Percentiles rank a stretch among this genome's conserved stretches.
phyloP scores from a whole-genome alignment of 2,329 filamentous ascomycete genomes.

The Amphichorda felina region DNA sequence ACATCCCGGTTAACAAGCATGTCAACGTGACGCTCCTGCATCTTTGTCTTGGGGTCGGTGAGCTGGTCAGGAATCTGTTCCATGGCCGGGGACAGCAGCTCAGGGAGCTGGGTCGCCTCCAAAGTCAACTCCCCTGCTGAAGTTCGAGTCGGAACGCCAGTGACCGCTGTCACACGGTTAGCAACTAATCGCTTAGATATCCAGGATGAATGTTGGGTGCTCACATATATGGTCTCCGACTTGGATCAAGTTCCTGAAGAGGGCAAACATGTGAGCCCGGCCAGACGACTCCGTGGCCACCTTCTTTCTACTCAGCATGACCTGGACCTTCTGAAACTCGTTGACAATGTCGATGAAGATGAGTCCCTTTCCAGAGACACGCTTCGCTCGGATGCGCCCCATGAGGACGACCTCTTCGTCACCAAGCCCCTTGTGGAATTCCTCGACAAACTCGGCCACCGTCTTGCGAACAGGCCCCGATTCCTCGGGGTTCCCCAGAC shows the following conservation, averaged over 20 bases:
- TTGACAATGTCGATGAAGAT: constrained; percentile 74
- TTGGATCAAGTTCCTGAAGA: constrained; percentile 54
- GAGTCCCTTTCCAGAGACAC: constrained; percentile 63
- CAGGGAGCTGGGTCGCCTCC: constrained; percentile 53
- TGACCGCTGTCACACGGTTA: constrained; percentile 44
- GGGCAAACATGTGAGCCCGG: constrained; percentile 34
- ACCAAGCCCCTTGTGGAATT: constrained; percentile 12
- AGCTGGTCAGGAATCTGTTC: constrained; percentile 66
- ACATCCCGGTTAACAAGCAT: constrained; percentile 63
- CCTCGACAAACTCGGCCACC: constrained; percentile 20
- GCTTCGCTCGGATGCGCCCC: constrained; percentile 64
- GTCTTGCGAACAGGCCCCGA: constrained; percentile 11
- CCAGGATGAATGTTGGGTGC: no score
- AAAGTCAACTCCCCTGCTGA: constrained; percentile 67
- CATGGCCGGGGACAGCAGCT: constrained; percentile 64
- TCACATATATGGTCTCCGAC: constrained; percentile 77
- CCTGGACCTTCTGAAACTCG: constrained; percentile 61
- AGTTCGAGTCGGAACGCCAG: constrained; percentile 58
- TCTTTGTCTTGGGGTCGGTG: constrained; percentile 58
- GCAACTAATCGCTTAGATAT: not conserved
- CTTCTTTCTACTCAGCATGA: constrained; percentile 56
- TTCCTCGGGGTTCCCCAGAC: constrained; percentile 9
- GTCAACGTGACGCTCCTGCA: constrained; percentile 73
- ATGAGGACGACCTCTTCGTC: constrained; percentile 17
- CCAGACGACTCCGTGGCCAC: constrained; percentile 16